Percentiles rank a stretch among this genome's conserved stretches.
Conservation (phyloP, 2,329 filamentous ascomycete species). For the Alternaria metachromatica region DNA sequence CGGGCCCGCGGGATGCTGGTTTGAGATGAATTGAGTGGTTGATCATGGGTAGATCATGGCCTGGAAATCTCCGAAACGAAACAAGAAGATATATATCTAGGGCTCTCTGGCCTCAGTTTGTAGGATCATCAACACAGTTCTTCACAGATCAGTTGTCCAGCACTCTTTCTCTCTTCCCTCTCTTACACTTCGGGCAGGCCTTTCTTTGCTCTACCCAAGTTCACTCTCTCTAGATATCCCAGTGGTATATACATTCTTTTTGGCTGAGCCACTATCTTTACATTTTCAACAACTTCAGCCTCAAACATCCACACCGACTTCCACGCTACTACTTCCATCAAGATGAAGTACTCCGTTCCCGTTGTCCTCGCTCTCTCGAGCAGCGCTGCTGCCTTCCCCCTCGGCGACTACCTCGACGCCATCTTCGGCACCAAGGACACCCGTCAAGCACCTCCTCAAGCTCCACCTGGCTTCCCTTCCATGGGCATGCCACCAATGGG, state of each 20-base stretch:
- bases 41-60: constrained; percentile 7
- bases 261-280: constrained; percentile 20
- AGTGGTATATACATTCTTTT: constrained; percentile 20
- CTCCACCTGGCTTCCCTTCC: background rate
- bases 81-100: constrained; percentile 16
- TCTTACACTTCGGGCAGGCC: background rate
- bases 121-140: constrained; percentile 15
- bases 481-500: background rate
- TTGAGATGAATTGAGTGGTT: constrained; percentile 15
- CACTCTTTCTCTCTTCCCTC: constrained; percentile 8
- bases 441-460: constrained; percentile 5
- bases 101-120: background rate
- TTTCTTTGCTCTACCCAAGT: background rate
- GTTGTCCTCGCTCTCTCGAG: constrained; percentile 32
- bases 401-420: constrained; percentile 17
- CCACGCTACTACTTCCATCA: background rate
- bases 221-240: constrained; percentile 15
- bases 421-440: constrained; percentile 19
- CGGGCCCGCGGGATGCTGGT: background rate
- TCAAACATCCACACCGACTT: background rate
- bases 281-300: background rate
- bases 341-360: constrained; percentile 30
- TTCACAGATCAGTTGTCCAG: constrained; percentile 14
- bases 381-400: constrained; percentile 26
- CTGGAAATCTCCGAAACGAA: constrained; percentile 5